phyloP scores from a whole-genome alignment of 2,329 filamentous ascomycete species.

The Chalara sp. region DNA sequence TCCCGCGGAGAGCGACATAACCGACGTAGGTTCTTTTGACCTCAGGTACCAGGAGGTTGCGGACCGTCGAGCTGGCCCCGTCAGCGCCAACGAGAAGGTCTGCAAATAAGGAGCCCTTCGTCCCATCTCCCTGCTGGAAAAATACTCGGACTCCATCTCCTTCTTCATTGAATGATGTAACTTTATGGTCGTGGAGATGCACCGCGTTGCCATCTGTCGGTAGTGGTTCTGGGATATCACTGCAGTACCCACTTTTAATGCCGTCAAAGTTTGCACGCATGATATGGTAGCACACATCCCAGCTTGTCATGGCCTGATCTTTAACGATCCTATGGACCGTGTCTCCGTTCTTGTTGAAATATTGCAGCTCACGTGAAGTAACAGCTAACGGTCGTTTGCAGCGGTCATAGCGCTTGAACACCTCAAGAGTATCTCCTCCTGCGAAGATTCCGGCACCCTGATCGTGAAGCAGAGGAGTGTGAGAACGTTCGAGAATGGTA shows the following conservation, averaged over 20 bases:
- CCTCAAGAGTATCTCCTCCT: background rate
- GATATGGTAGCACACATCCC: conserved; percentile 15
- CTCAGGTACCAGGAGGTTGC: conserved; percentile 8
- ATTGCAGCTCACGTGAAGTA: background rate
- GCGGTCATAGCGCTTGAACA: too few relatives aligned
- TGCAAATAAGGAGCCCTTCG: background rate
- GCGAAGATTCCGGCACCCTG: conserved; percentile 11
- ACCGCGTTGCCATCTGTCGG: conserved; percentile 1
- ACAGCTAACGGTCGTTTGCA: background rate
- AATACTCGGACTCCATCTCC: background rate
- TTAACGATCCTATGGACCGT: background rate
- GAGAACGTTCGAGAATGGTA: conserved; percentile 11
- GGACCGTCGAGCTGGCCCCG: conserved; percentile 15
- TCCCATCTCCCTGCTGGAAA: background rate
- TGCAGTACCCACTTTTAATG: conserved; percentile 4
- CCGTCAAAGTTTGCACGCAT: conserved; percentile 18
- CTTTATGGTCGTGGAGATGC: conserved; percentile 4
- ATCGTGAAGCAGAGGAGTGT: conserved; percentile 2
- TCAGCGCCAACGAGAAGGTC: conserved; percentile 16
- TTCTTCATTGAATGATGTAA: conserved; percentile 3
- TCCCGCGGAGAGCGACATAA: conserved; percentile 30
- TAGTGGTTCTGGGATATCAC: background rate
- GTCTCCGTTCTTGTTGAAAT: background rate
- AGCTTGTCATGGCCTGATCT: conserved; percentile 7
- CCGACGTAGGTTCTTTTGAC: conserved; percentile 16